Percentiles rank a stretch among this genome's conserved stretches.
Conservation (phyloP, 1,284 basidiomycete genomes). For the Malassezia psittaci region DNA sequence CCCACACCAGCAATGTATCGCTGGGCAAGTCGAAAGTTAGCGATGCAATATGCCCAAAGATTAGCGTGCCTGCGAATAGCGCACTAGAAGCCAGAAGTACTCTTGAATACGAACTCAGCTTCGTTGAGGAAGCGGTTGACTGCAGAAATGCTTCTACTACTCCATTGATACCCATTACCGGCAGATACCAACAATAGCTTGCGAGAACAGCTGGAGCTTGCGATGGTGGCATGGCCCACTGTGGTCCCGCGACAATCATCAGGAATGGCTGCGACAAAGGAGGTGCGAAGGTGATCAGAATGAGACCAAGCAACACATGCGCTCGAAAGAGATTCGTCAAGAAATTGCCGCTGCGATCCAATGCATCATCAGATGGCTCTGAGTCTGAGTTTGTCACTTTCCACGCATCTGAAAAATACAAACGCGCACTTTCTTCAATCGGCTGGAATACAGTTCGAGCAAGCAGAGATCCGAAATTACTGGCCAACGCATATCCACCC, state of each 20-base stretch:
- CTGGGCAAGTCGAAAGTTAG: not conserved
- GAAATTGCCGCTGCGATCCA: constrained; percentile 8
- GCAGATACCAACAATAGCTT: constrained; percentile 35
- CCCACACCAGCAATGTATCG: constrained; percentile 3
- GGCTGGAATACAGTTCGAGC: constrained; percentile 44
- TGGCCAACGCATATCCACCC: constrained; percentile 44
- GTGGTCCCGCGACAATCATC: constrained; percentile 32
- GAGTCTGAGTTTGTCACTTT: not conserved
- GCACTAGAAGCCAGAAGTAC: constrained; percentile 28
- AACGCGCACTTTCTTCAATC: constrained; percentile 35
- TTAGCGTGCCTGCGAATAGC: constrained; percentile 23
- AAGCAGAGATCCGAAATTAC: constrained; percentile 42
- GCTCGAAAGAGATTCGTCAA: constrained; percentile 24
- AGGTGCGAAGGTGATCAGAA: constrained; percentile 28
- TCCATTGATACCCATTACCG: constrained; percentile 43
- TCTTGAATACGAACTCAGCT: constrained; percentile 25
- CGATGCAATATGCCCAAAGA: not conserved
- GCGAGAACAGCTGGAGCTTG: constrained; percentile 30
- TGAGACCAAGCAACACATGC: constrained; percentile 24
- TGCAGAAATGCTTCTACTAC: constrained; percentile 42
- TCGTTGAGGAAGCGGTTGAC: constrained; percentile 19
- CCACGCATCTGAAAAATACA: constrained; percentile 22
- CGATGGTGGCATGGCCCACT: constrained; percentile 30
- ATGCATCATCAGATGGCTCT: not conserved
- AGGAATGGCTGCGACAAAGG: constrained; percentile 30